These are phyloP conservation scores for Fusarium subglutinans DNA, from an alignment of 2,329 filamentous ascomycete genomes.

Conservation along the genomic window DNA sequence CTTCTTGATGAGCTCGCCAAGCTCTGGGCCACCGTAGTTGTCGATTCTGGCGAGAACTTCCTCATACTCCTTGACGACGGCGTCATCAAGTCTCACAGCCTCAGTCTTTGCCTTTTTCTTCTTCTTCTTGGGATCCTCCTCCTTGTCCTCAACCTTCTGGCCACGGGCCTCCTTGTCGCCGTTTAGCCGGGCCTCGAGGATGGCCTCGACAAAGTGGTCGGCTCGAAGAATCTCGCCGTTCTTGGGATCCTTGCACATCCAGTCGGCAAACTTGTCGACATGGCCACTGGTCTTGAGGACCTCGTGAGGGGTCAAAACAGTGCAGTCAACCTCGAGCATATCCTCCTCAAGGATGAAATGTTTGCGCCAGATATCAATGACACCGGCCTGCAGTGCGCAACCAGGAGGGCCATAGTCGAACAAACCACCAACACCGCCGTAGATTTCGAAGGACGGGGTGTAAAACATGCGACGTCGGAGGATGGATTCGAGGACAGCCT, in stretches of 20 bases:
- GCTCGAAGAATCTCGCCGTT: slow-evolving; percentile 96
- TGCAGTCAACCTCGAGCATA: slow-evolving; percentile 95
- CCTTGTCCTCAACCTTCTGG: slow-evolving; percentile 79
- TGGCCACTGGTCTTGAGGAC: slow-evolving; percentile 96
- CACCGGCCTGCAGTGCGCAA: slow-evolving; percentile 85
- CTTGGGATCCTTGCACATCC: slow-evolving; percentile 99
- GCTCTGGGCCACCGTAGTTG: slow-evolving; percentile 89
- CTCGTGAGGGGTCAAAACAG: slow-evolving; percentile 90
- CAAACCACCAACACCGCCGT: slow-evolving; percentile 86
- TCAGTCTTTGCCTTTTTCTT: slow-evolving; percentile 90
- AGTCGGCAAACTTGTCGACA: slow-evolving; percentile 97
- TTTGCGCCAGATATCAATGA: slow-evolving; percentile 89
- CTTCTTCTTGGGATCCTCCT: slow-evolving; percentile 76
- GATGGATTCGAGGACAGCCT: slow-evolving; percentile 81
- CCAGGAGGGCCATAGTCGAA: slow-evolving; percentile 95
- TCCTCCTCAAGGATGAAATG: slow-evolving; percentile 93
- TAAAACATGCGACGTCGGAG: slow-evolving; percentile 92
- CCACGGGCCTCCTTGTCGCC: slow-evolving; percentile 94
- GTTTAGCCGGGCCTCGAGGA: slow-evolving; percentile 86
- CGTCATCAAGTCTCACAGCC: slow-evolving; percentile 87
- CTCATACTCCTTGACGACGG: slow-evolving; percentile 87
- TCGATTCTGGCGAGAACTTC: slow-evolving; percentile 92
- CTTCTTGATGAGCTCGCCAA: slow-evolving; percentile 88
- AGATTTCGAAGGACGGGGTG: slow-evolving; percentile 95
- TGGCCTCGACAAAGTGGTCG: slow-evolving; percentile 95